These are phyloP conservation scores for Durusdinium trenchii DNA, from an alignment of 73 alveolate genomes.

Conservation along the genomic window DNA sequence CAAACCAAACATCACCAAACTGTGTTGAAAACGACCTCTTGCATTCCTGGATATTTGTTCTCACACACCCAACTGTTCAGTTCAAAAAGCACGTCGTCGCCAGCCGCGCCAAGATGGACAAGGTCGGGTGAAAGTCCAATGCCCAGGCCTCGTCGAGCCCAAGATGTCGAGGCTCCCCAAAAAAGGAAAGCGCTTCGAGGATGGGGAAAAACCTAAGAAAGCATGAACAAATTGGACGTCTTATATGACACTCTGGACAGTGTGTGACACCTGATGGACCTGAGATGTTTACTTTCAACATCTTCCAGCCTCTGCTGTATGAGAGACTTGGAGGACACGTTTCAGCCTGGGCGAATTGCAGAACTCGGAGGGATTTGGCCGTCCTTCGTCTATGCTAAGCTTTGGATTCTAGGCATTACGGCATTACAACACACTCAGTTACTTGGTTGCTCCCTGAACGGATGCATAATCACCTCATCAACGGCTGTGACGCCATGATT, in stretches of 20 bases:
- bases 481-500: too few species aligned
- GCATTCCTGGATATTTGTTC: background rate
- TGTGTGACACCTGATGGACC: background rate
- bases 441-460: too few species aligned
- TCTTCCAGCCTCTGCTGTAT: slow-evolving; percentile 56
- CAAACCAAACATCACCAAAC: too few species aligned
- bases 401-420: too few species aligned
- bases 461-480: too few species aligned
- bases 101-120: slow-evolving; percentile 63
- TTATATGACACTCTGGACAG: background rate
- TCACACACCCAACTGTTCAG: background rate
- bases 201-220: too few species aligned
- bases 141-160: slow-evolving; percentile 66
- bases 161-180: background rate
- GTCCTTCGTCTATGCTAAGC: too few species aligned
- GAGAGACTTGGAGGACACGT: slow-evolving; percentile 88
- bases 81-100: background rate
- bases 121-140: slow-evolving; percentile 69
- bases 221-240: background rate
- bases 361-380: too few species aligned
- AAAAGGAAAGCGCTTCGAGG: too few species aligned
- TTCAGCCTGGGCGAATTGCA: slow-evolving; percentile 72
- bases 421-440: too few species aligned
- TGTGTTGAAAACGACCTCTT: too few species aligned
- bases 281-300: background rate